Base-by-base conservation (phyloP, 345 rosid genomes). In the Angophora floribunda region DNA sequence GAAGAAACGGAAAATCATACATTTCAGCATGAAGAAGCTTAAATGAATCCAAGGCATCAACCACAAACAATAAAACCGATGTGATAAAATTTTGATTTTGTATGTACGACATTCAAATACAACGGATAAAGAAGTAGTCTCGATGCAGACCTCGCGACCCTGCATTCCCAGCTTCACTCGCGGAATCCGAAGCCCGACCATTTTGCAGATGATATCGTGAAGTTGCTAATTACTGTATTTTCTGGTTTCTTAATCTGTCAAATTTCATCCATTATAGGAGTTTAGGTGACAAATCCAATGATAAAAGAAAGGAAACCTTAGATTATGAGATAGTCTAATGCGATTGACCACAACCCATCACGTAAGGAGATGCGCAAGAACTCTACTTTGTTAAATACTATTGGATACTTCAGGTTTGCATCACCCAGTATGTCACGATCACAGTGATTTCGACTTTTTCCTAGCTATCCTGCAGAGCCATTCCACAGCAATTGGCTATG, bases 141-240 rank as follows among this genome's bases (percentile, higher is more conserved):
- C 15, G 7, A 30, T 24, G 11, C 13, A 15, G 67, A 88, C 90
- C 87, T 88, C 57, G 6, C 86, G 67, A 9, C 90, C 90, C 57
- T 89, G 90, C n/a, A 59, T 44, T 41, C 90, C 88, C 26, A 87
- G 87, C 44, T 89, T 91, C 87, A 88, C 80, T 55, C 86, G 85
- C 45, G 90, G 90, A 49, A 91, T 88, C 41, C 32, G 85, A 28
- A 70, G 15, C 78, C 44, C 89, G 4, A 86, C 88, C 89, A 89
- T 88, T 17, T 86, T 80, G 19, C 44, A 30, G 78, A 65, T 14
- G 78, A 65, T 65, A 14, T 14, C 41, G 30, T 30, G 21, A n/a
- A n/a, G 41, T 30, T 65, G 19, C 78, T 30, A 14, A 41, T 30
- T 65, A 41, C 78, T 65, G 41, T 80, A 9, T 24, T 47, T 41